Evolutionary conservation across 2,329 filamentous ascomycete species (phyloP).

Genomic region (Plectosphaerella plurivora): DNA sequence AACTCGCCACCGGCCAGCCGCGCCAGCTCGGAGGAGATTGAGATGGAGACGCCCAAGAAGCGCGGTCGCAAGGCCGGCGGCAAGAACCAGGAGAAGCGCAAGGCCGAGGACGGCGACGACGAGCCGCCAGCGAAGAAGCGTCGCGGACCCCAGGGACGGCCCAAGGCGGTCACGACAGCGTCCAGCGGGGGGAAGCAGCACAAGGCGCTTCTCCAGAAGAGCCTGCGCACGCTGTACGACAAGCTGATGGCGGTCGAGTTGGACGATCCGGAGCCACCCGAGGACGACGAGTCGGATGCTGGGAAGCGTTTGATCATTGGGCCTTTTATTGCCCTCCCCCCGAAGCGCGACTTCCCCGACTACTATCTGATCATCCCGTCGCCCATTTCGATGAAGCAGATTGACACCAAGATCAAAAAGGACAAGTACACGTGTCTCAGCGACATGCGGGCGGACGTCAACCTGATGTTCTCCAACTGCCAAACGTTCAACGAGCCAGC

Average conservation of each 20-base stretch:
- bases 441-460: slow-evolving; percentile 79
- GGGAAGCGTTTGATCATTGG: slow-evolving; percentile 80
- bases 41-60: slow-evolving; percentile 69
- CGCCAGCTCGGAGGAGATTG: slow-evolving; percentile 71
- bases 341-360: slow-evolving; percentile 85
- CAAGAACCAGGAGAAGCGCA: slow-evolving; percentile 76
- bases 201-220: slow-evolving; percentile 73
- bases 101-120: slow-evolving; percentile 74
- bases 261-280: slow-evolving; percentile 58
- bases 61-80: slow-evolving; percentile 75
- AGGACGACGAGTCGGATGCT: slow-evolving; percentile 50
- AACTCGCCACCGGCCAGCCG: slow-evolving; percentile 75
- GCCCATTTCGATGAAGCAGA: slow-evolving; percentile 94
- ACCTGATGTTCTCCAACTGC: slow-evolving; percentile 83
- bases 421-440: slow-evolving; percentile 82
- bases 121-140: slow-evolving; percentile 77
- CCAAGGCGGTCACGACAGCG: slow-evolving; percentile 39
- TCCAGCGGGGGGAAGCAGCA: slow-evolving; percentile 45
- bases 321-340: slow-evolving; percentile 87
- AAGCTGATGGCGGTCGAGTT: slow-evolving; percentile 80
- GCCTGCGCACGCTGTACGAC: slow-evolving; percentile 73
- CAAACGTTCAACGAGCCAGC: slow-evolving; percentile 95
- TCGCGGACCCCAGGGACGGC: slow-evolving; percentile 64
- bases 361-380: slow-evolving; percentile 92
- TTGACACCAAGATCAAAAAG: slow-evolving; percentile 92